These are phyloP conservation scores for Flueggea neowawraea DNA, from an alignment of 441 rosid species.

Conservation along the genomic window DNA sequence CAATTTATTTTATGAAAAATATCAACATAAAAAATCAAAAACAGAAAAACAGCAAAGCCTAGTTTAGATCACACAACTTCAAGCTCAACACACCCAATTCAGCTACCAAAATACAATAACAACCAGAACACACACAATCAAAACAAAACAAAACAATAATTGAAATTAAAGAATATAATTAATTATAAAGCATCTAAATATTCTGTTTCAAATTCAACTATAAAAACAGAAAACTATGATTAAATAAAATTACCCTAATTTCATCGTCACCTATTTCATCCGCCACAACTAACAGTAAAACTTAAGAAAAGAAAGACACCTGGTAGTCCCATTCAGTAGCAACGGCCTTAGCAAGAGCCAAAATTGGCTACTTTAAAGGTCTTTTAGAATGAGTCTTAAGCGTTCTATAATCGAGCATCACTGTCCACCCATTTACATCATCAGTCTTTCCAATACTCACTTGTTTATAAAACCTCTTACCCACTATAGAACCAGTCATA, in stretches of 20 bases:
- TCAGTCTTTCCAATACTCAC: constrained; percentile 86
- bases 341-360: constrained; percentile 85
- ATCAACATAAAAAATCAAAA: no score
- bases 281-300: neutral
- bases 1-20: no score
- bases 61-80: no score
- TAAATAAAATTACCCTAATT: neutral
- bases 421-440: constrained; percentile 91
- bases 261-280: no score
- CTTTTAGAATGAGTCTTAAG: constrained; percentile 87
- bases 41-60: no score
- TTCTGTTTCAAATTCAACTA: no score
- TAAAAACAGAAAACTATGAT: neutral
- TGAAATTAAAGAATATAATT: no score
- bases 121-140: no score
- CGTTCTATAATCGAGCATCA: constrained; percentile 98
- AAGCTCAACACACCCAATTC: neutral
- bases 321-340: constrained; percentile 98
- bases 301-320: constrained; percentile 30
- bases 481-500: constrained; percentile 92
- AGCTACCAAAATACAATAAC: constrained; percentile 1
- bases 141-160: no score
- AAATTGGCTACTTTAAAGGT: constrained; percentile 73
- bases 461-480: constrained; percentile 75
- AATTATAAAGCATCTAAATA: no score